A percentile compares a stretch with the other conserved stretches of the same genome.
Evolutionary conservation across 192 early-diverging fungal genomes (phyloP).

Genomic region (Linnemannia zychae): DNA sequence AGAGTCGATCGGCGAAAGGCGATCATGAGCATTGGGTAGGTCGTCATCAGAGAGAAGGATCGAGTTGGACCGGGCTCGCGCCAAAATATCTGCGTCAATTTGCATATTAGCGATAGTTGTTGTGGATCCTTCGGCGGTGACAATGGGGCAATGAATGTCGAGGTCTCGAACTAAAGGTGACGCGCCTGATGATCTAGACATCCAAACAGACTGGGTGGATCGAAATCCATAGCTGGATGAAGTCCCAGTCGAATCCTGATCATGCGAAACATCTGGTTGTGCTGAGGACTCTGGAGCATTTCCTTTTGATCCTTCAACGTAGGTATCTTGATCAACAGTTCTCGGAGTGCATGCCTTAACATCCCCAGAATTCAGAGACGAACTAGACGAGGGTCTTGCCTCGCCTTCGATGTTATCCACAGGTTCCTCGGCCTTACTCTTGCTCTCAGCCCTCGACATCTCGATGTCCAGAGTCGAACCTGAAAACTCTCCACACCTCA

Average conservation of each 20-base stretch:
- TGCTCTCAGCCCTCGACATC: constrained; percentile 10
- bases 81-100: constrained; percentile 33
- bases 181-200: neutral
- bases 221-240: neutral
- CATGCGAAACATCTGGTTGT: neutral
- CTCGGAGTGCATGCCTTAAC: neutral
- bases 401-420: neutral
- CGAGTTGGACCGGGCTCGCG: constrained; percentile 34
- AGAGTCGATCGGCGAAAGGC: constrained; percentile 41
- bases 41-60: constrained; percentile 33
- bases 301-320: neutral
- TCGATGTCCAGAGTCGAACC: neutral
- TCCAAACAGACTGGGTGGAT: constrained; percentile 1
- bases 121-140: constrained; percentile 19
- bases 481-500: neutral
- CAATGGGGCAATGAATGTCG: constrained; percentile 41
- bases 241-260: neutral
- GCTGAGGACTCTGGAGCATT: neutral
- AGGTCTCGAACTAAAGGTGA: constrained; percentile 30
- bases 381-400: neutral
- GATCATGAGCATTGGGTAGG: neutral
- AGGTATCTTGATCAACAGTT: neutral
- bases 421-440: neutral
- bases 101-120: constrained; percentile 41
- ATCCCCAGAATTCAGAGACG: neutral